These are phyloP conservation scores for Tricholoma bakamatsutake DNA, from an alignment of 768 basidiomycete genomes.

Conservation along the genomic window DNA sequence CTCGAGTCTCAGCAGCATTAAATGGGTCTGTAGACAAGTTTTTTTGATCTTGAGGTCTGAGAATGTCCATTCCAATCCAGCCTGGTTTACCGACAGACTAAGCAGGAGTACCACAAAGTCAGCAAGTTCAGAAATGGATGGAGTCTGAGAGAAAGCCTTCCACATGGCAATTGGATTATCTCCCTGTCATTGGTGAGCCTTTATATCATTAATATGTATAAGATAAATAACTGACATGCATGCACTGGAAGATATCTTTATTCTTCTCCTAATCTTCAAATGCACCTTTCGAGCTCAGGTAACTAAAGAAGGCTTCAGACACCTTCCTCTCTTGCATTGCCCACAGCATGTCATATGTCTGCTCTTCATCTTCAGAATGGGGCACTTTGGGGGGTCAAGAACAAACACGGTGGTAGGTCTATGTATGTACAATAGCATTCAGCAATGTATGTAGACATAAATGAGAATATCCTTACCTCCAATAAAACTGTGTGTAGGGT, in stretches of 20 bases:
- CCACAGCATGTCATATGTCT: neutral
- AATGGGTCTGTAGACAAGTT: constrained; percentile 15
- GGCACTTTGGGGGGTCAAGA: constrained; percentile 10
- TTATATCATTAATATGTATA: neutral
- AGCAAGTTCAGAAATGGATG: constrained; percentile 11
- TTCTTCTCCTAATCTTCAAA: constrained; percentile 16
- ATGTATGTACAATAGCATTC: neutral
- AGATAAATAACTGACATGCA: constrained; percentile 13
- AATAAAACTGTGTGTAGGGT: constrained; percentile 16
- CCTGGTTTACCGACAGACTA: constrained; percentile 19
- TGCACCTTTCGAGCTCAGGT: constrained; percentile 9
- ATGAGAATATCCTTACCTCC: constrained; percentile 9
- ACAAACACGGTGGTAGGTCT: constrained; percentile 11
- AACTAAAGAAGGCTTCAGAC: constrained; percentile 13
- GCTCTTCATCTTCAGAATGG: constrained; percentile 9
- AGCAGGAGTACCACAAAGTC: constrained; percentile 18
- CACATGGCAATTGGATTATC: constrained; percentile 9
- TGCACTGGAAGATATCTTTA: constrained; percentile 7
- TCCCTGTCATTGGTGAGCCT: constrained; percentile 6
- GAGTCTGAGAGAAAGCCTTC: neutral
- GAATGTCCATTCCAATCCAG: constrained; percentile 18
- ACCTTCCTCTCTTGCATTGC: constrained; percentile 12
- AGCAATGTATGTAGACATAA: neutral
- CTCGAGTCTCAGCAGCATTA: constrained; percentile 7
- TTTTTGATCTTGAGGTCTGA: constrained; percentile 24